Evolutionary conservation across 495 filamentous ascomycete species (phyloP), one percentile per base, ranked within the genome.

Genomic region (Penicillium daleae): DNA sequence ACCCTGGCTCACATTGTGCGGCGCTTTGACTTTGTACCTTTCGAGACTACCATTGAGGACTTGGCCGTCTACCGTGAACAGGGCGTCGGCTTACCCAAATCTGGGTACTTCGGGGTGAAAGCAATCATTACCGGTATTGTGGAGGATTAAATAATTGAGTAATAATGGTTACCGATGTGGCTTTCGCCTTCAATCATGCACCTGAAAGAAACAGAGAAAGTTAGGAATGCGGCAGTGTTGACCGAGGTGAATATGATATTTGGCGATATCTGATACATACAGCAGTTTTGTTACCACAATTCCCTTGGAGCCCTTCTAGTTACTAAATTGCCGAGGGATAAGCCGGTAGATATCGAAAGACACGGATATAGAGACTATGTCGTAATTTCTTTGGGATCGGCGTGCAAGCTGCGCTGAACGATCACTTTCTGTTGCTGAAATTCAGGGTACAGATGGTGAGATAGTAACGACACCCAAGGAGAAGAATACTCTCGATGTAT

Each of bases 11-110:
- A 67, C 6, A 51, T 82, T 8, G 70, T 78, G 24, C 68, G 76
- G 9, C 66, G 75, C 4, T 75, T 80, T 42, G 70, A 78, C 7
- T 61, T 81, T 22, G 69, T 69, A n/a, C 56, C 78, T 17, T 69
- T 70, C 57, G 69, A 77, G n/a, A 79, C 79, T n/a, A 74, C 63
- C 0, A n/a, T 40, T 5, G 70, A 69, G 9, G 71, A 80, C 66
- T 59, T 81, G 8, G 22, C n/a, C 15, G 64, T 75, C 22, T 65
- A 57, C 44, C 68, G 71, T 5, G 69, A 73, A 3, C 10, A 63
- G 53, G 64, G 64, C 6, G 56, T 72, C 40, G 71, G 67, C 0
- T 66, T 56, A 27, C 65, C 71, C 0, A 58, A 66, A 19, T 32
- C 46, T 12, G 63, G 66, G 2, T 37, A 52, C 6, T 72, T 72